phyloP scores from a whole-genome alignment of 768 basidiomycete genomes.

The Tulasnella sp. region DNA sequence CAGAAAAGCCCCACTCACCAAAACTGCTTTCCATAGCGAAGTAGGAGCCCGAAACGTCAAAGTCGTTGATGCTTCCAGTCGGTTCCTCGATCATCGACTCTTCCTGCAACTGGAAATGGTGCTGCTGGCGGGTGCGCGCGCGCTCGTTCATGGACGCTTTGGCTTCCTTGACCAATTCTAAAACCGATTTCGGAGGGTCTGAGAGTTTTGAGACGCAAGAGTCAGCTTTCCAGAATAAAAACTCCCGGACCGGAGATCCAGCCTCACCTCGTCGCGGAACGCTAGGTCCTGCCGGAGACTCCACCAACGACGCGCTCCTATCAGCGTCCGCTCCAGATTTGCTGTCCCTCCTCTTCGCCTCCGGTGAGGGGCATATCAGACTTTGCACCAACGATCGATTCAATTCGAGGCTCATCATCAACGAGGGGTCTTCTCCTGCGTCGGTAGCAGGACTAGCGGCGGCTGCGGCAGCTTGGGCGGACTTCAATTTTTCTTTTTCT shows the following conservation, averaged over 20 bases:
- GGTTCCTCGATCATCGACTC: conserved; percentile 24
- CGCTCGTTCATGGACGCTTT: conserved; percentile 30
- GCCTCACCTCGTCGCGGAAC: background rate
- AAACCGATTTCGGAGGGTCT: conserved; percentile 19
- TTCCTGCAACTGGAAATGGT: background rate
- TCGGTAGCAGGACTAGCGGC: too few relatives aligned
- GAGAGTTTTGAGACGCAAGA: background rate
- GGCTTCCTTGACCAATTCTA: conserved; percentile 21
- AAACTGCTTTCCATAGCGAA: conserved; percentile 1
- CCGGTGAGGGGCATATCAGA: conserved; percentile 2
- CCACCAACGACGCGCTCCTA: background rate
- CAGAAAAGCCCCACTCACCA: background rate
- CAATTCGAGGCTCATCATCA: conserved; percentile 11
- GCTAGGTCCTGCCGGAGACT: background rate
- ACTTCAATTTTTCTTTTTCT: conserved; percentile 14
- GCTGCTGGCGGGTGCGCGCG: conserved; percentile 1
- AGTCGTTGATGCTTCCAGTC: background rate
- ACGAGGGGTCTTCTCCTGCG: background rate
- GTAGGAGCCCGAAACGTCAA: background rate
- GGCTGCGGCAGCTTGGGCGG: background rate
- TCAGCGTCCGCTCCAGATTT: background rate
- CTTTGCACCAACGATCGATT: conserved; percentile 2
- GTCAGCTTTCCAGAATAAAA: background rate
- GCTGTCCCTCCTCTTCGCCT: background rate
- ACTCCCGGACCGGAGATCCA: background rate